Base-by-base conservation (phyloP, 2,329 filamentous ascomycete genomes). In the Didymella segeticola region DNA sequence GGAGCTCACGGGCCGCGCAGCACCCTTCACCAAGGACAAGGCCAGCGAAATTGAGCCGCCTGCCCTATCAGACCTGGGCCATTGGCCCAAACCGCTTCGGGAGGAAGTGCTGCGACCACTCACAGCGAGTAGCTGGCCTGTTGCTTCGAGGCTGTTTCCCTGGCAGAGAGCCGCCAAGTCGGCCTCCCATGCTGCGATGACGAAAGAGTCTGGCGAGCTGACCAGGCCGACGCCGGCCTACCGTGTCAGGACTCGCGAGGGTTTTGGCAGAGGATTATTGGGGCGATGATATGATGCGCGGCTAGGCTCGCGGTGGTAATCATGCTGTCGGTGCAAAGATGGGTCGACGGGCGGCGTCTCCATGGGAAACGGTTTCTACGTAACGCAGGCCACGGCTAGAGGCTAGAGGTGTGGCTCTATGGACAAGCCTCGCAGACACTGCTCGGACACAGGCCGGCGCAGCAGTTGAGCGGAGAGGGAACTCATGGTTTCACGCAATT, bases 1-100 rank as follows among this genome's bases (percentile, higher is more conserved):
- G 56, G 60, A 60, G 54, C 61, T 63, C 60, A 69, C 70, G 66
- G 68, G 63, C 68, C 69, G 64, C 56, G 39, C 47, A 59, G 64
- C 59, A 58, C 60, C 57, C 43, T 57, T 63, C 43, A 55, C 53
- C 53, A 59, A 51, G 39, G 43, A 46, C 51, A 60, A 55, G 64
- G 64, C 60, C 57, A 39, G 56, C 41, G 65, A 54, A 63, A 57
- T 66, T 68, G 57, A 67, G 60, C 63, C 58, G 67, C 55, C 43
- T 45, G 60, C 57, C 69, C 68, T 67, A 68, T 71, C 51, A 62
- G 61, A 61, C 51, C 25, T 31, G 38, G 36, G 19, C 23, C 42
- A 42, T 43, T 31, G 53, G 23, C 52, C 31, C 60, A 56, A 53
- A 48, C 47, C 56, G 60, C 59, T 53, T 55, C 61, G 60, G 62